Percentiles rank a stretch among this genome's conserved stretches.
phyloP scores from a whole-genome alignment of 805 yeast genomes.

The Clavispora fructus region DNA sequence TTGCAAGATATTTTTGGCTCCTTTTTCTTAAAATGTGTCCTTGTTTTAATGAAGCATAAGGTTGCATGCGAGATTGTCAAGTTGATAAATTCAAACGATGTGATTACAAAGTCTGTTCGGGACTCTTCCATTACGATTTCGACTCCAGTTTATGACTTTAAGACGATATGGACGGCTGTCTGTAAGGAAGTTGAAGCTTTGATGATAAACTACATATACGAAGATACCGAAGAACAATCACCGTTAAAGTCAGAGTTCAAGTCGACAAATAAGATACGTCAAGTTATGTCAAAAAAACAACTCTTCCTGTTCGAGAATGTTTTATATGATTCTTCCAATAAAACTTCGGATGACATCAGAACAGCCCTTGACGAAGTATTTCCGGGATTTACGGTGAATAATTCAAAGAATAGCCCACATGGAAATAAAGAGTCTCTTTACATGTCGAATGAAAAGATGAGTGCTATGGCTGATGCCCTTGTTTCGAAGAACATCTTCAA shows the following conservation, averaged over 20 bases:
- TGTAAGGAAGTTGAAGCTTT: slow-evolving; percentile 29
- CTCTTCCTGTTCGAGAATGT: slow-evolving; percentile 32
- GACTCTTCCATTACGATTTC: slow-evolving; percentile 6
- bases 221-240: slow-evolving; percentile 7
- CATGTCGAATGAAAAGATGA: slow-evolving; percentile 54
- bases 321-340: slow-evolving; percentile 15
- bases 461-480: slow-evolving; percentile 54
- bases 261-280: slow-evolving; percentile 15
- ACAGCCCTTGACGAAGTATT: slow-evolving; percentile 54
- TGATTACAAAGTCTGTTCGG: slow-evolving; percentile 7
- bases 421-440: slow-evolving; percentile 33
- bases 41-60: slow-evolving; percentile 65
- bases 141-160: slow-evolving; percentile 14
- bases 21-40: slow-evolving; percentile 57
- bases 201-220: slow-evolving; percentile 30
- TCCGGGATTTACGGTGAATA: slow-evolving; percentile 52
- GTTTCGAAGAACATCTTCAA: slow-evolving; percentile 71
- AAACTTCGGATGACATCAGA: slow-evolving; percentile 25
- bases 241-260: slow-evolving; percentile 1
- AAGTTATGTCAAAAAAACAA: slow-evolving; percentile 21
- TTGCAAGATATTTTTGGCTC: slow-evolving; percentile 68
- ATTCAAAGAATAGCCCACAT: slow-evolving; percentile 5
- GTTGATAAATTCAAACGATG: slow-evolving; percentile 20
- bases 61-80: slow-evolving; percentile 56
- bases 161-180: slow-evolving; percentile 26